Evolutionary conservation across 108 stramenopile genomes (phyloP).

Genomic region (Pseudonitzschia delicatissima): DNA sequence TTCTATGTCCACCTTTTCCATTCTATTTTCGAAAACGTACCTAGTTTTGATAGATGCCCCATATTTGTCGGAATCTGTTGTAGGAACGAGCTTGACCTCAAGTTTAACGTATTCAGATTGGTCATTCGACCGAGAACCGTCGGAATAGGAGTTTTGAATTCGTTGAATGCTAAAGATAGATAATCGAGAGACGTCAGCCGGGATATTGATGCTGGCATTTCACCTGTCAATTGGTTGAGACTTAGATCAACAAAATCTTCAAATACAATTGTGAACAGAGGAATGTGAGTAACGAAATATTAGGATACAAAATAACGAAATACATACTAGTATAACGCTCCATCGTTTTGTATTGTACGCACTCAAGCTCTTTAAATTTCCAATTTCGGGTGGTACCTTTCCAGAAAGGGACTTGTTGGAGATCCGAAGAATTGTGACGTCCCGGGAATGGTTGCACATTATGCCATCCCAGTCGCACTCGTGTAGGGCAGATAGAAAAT

Average conservation of each 20-base stretch:
- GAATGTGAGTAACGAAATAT: neutral
- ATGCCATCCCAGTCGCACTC: slow-evolving; percentile 25
- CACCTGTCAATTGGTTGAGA: slow-evolving; percentile 36
- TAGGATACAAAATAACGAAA: neutral
- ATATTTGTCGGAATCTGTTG: slow-evolving; percentile 38
- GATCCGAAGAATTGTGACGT: slow-evolving; percentile 17
- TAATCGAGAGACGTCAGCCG: slow-evolving; percentile 25
- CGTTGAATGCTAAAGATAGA: slow-evolving; percentile 27
- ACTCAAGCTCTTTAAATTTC: slow-evolving; percentile 25
- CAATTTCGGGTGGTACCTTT: slow-evolving; percentile 29
- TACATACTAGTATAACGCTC: too few species aligned
- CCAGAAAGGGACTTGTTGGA: slow-evolving; percentile 22
- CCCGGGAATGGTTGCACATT: slow-evolving; percentile 2
- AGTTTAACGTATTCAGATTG: slow-evolving; percentile 18
- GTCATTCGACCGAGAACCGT: slow-evolving; percentile 28
- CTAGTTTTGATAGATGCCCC: slow-evolving; percentile 16
- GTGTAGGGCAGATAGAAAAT: slow-evolving; percentile 24
- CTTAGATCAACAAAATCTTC: slow-evolving; percentile 26
- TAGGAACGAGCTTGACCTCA: slow-evolving; percentile 25
- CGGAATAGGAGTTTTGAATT: slow-evolving; percentile 34
- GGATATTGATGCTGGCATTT: slow-evolving; percentile 44
- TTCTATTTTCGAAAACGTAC: too few species aligned
- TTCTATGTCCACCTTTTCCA: neutral
- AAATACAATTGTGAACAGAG: neutral
- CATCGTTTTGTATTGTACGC: slow-evolving; percentile 8